phyloP scores from a whole-genome alignment of 768 basidiomycete genomes.

The Podaxis mareebaensis region DNA sequence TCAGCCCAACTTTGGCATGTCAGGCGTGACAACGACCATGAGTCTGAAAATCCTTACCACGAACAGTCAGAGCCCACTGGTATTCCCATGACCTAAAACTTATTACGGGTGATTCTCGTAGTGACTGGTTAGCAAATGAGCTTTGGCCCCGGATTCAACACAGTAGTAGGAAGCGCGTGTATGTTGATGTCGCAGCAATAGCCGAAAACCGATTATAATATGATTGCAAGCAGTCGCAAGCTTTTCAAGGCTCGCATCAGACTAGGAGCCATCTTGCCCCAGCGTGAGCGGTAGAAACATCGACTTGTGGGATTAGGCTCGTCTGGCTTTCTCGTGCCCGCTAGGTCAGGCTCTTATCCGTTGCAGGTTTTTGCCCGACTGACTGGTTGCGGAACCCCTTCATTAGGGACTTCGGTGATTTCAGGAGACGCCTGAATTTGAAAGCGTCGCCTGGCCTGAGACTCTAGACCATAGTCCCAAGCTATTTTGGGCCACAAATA shows the following conservation, averaged over 20 bases:
- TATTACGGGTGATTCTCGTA: background rate
- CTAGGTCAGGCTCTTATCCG: too few relatives aligned
- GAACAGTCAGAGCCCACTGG: background rate
- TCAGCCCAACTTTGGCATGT: conserved; percentile 21
- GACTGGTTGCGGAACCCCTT: too few relatives aligned
- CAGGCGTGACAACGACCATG: conserved; percentile 24
- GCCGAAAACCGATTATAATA: background rate
- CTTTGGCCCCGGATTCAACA: background rate
- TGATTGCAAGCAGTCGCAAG: background rate
- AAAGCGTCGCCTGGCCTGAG: too few relatives aligned
- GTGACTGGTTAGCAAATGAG: background rate
- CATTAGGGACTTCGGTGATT: too few relatives aligned
- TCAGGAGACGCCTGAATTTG: too few relatives aligned
- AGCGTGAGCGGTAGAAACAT: background rate
- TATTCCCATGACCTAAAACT: background rate
- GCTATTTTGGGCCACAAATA: too few relatives aligned
- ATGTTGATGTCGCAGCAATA: background rate
- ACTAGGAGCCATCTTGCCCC: background rate
- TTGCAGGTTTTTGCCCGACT: too few relatives aligned
- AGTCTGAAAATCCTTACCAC: background rate
- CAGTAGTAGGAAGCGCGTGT: background rate
- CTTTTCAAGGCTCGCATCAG: background rate
- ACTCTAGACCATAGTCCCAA: too few relatives aligned
- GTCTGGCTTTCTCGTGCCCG: too few relatives aligned
- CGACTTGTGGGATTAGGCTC: too few relatives aligned